phyloP scores from a whole-genome alignment of 192 early-diverging fungal species.

The Coemansia sp. region DNA sequence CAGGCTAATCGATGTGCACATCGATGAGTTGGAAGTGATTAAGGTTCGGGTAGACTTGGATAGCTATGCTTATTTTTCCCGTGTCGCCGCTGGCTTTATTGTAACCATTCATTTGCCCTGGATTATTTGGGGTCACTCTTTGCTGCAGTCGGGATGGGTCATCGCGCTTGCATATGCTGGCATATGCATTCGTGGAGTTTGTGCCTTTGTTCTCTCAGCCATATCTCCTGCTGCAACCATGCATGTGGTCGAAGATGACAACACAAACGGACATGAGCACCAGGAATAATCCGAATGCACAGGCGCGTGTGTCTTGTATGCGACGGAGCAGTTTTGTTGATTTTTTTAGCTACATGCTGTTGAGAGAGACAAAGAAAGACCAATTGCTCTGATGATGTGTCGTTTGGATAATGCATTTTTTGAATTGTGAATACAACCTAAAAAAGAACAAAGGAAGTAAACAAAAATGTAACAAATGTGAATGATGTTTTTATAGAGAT shows the following conservation, averaged over 20 bases:
- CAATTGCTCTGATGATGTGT: neutral
- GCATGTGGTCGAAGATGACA: conserved; percentile 14
- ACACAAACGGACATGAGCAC: conserved; percentile 5
- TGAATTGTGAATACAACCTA: neutral
- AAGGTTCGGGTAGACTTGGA: conserved; percentile 18
- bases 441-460: neutral
- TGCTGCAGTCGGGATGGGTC: conserved; percentile 9
- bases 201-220: conserved; percentile 17
- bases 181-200: conserved; percentile 22
- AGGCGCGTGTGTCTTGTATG: neutral
- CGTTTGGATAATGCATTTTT: neutral
- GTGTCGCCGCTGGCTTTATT: conserved; percentile 6
- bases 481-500: neutral
- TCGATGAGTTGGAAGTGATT: conserved; percentile 20
- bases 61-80: conserved; percentile 17
- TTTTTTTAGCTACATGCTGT: neutral
- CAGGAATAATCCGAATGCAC: conserved; percentile 10
- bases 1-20: neutral
- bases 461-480: neutral
- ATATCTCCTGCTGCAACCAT: conserved; percentile 24
- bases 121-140: conserved; percentile 23
- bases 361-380: neutral
- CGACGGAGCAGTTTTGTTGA: neutral
- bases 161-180: conserved; percentile 7
- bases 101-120: conserved; percentile 27